Base-by-base conservation (phyloP, 202 grass and related monocot species). In the Eragrostis tef region DNA sequence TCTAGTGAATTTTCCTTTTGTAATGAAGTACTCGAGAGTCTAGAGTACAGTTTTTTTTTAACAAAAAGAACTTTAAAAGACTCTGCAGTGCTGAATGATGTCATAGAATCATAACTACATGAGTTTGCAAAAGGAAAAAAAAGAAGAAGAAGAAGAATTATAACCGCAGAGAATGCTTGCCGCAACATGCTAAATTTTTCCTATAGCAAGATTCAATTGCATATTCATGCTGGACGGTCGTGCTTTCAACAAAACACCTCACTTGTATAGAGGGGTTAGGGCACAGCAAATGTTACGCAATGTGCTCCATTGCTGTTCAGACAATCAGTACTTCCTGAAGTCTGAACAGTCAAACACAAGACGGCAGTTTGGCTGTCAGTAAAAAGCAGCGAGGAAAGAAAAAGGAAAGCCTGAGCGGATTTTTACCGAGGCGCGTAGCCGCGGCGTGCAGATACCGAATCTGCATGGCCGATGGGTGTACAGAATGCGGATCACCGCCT, bases 401-500 rank as follows among this genome's bases (percentile, higher is more conserved):
- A 74, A 68, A 42, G 31, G 1, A 79, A 74, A 86, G 79, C 74
- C 69, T 86, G 79, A 22, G 25, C 10, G 11, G 15, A 78, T 86
- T 79, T 90, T 39, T 62, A 64, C 69, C 7, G 61, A 70, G 34
- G 67, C 31, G 50, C 24, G 60, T 2, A 64, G n/a, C 45, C 22
- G 24, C 49, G 62, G 22, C 60, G 75, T 29, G 59, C 24, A 62
- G 61, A 58, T 49, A 51, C 42, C 24, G 70, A 70, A 85, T 81
- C 71, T 66, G 74, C 19, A 50, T 62, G 42, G 73, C 78, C 61
- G 74, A 85, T 83, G 60, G 54, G 47, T 66, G 84, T 83, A 56
- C 84, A 84, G 79, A 67, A 44, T 75, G 87, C 75, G 75, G 74
- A 78, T 81, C 50, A 43, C 17, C 46, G 34, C 75, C 88, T 94